Base-by-base conservation (phyloP, 2,329 filamentous ascomycete genomes). In the Ophidiomyces ophidiicola region DNA sequence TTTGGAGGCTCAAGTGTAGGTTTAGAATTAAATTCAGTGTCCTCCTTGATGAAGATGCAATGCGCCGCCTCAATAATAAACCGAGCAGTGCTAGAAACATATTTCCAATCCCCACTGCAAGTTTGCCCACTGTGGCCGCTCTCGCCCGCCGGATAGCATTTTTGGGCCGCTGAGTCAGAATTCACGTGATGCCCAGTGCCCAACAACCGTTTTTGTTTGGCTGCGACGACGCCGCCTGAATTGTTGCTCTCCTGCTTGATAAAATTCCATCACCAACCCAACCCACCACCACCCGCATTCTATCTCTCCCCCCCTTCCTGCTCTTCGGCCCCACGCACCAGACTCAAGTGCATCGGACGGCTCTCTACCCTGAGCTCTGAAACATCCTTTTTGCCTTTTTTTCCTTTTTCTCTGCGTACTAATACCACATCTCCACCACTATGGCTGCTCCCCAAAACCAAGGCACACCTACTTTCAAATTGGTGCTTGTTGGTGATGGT, bases 401-500 rank as follows among this genome's bases (percentile, higher is more conserved):
- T 26, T 15, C 18, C 12, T 37, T 36, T 32, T 41, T 41, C 25
- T 25, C 20, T 26, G 25, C 29, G 23, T 33, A 25, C 20, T 26
- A 36, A 41, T 19, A 11, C 36, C 18, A 35, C 38, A 41, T 41
- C 24, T 14, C 21, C 48, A 48, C 49, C 48, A 92, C 90, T 83
- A 76, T 81, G 67, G 64, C 69, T 52, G 57, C 58, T 49, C 54
- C 11, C 28, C 32, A 36, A 36, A 14, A 40, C 41, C 57, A 63
- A 50, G 51, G 52, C 47, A 58, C 70, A 52, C 85, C 88, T 53
- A 94, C 85, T 66, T 98, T 98, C 82, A 98, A 98, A 84, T 84
- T 98, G 59, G 90, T 98, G 66, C 85, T 98, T 70, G 90, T 98
- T 61, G 90, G 90, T 66, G 90, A 98, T 65, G 90, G 90, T 69